Conservation (phyloP, 2,329 filamentous ascomycete genomes). For the Ophiostoma fasciatum region DNA sequence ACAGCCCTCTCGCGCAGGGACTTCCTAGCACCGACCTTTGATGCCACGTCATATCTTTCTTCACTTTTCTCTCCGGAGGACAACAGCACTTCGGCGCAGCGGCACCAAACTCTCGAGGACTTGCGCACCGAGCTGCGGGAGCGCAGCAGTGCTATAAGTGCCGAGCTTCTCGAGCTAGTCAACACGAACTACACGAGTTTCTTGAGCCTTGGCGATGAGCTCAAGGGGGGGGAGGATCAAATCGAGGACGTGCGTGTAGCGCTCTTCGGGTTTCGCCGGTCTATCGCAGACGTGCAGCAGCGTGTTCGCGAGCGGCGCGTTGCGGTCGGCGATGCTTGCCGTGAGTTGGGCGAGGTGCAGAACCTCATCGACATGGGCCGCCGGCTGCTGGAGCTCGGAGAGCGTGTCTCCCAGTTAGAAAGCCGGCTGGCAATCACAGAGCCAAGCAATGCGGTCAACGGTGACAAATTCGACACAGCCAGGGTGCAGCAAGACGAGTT, state of each 20-base stretch:
- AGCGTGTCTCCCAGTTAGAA: slow-evolving; percentile 48
- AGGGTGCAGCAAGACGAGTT: too few species aligned
- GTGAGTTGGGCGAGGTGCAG: slow-evolving; percentile 52
- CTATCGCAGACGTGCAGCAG: slow-evolving; percentile 58
- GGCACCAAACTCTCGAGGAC: slow-evolving; percentile 93
- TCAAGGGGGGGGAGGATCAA: slow-evolving; percentile 79
- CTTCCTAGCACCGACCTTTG: slow-evolving; percentile 66
- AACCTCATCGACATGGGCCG: slow-evolving; percentile 45
- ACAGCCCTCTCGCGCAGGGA: slow-evolving; percentile 66
- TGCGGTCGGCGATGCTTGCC: slow-evolving; percentile 47
- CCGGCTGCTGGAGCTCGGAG: slow-evolving; percentile 52
- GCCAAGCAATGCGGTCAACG: too few species aligned
- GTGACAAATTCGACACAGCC: too few species aligned
- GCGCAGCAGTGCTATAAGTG: slow-evolving; percentile 62
- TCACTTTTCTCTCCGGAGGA: slow-evolving; percentile 17
- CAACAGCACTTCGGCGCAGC: slow-evolving; percentile 42
- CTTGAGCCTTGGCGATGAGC: slow-evolving; percentile 62
- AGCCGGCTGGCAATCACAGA: slow-evolving; percentile 45
- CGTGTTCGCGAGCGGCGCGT: slow-evolving; percentile 47
- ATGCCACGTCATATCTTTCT: slow-evolving; percentile 66
- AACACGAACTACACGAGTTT: slow-evolving; percentile 94
- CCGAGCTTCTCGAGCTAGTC: slow-evolving; percentile 84
- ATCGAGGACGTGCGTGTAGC: slow-evolving; percentile 83
- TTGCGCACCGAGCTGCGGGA: slow-evolving; percentile 74
- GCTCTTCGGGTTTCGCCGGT: slow-evolving; percentile 69